Evolutionary conservation across 2,329 filamentous ascomycete genomes (phyloP), one percentile per base, ranked within the genome.

Genomic region (Calonectria fujianensis): DNA sequence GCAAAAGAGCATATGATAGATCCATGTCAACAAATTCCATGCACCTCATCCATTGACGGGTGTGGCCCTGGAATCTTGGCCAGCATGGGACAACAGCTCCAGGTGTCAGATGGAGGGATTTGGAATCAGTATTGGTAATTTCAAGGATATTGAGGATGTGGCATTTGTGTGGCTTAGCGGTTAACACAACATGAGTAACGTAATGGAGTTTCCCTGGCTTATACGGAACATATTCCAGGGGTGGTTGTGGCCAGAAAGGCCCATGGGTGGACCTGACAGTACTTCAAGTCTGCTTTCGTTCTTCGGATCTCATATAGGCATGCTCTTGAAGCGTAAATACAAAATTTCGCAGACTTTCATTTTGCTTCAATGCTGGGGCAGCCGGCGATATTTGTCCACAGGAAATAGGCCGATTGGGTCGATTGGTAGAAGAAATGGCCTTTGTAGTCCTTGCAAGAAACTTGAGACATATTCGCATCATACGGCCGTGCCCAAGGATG

Each of bases 51-150:
- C 2, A 11, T 72, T 14, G 48, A 61, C 4, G 27, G 64, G 41
- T 75, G 52, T 71, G 32, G 64, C n/a, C n/a, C 57, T 13, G 66
- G 65, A 8, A 31, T 52, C 3, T 70, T 71, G 41, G 24, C 57
- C 8, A 39, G 39, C 10, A 54, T 63, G n/a, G 70, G 68, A 9
- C 35, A 39, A 6, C 73, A 65, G 24, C 4, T 61, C 13, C 70
- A 73, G 29, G 27, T 48, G 16, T 39, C 24, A 32, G 64, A 57
- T 57, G 72, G 64, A 24, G 35, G 68, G 27, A 27, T 48, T 16
- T 81, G 78, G 77, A 73, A 77, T 48, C 52, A 72, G 31, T 70
- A 72, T 29, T 81, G 80, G 80, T 77, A 71, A 32, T 79, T 79
- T 65, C 71, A 66, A 72, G 75, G 64, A 74, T 14, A 3, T 61